Base-by-base conservation (phyloP, 1,284 basidiomycete genomes). In the Cutaneotrichosporon sp. region DNA sequence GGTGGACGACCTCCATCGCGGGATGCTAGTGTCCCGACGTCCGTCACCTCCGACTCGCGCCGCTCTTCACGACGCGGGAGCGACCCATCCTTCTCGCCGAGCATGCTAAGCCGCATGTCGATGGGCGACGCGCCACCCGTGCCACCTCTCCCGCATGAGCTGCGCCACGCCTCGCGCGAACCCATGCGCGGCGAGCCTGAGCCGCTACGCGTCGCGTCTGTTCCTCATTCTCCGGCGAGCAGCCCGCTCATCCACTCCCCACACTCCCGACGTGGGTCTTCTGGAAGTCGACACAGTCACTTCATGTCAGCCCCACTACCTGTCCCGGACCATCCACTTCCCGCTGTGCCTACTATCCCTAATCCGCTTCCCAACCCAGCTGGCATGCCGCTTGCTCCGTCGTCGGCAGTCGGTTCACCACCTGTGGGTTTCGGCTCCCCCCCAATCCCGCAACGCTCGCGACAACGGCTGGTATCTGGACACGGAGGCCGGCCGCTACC, bases 11-110 rank as follows among this genome's bases (percentile, higher is more conserved):
- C 58, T 26, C 58, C 58, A 2, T 52, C 50, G 4, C 58, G 58
- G 21, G 49, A 60, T 22, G 58, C 58, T 1, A 38, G 32, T 16
- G 58, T 60, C 10, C 58, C 58, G 26, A 53, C 58, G 1, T 51
- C 47, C 8, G 58, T 60, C 21, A 60, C 58, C 36, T 60, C 58
- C 1, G 58, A 60, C 26, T 60, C 58, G 50, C 58, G 58, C 16
- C 49, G 58, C 16, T 51, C 47, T 26, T 60, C 49, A 14, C 21
- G 58, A 7, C 58, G 50, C 7, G 58, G 50, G 4, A 52, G 47
- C 14, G 58, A 60, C 22, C 58, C 58, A 30, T 32, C 36, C 1
- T 30, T 42, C 18, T 62, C 60, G 16, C 60, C 60, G 1, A 36
- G 30, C 31, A 34, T 60, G 30, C 38, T 47, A 22, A 16, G 38